Conservation (phyloP, 2,329 filamentous ascomycete species). For the Aspergillus sp. region DNA sequence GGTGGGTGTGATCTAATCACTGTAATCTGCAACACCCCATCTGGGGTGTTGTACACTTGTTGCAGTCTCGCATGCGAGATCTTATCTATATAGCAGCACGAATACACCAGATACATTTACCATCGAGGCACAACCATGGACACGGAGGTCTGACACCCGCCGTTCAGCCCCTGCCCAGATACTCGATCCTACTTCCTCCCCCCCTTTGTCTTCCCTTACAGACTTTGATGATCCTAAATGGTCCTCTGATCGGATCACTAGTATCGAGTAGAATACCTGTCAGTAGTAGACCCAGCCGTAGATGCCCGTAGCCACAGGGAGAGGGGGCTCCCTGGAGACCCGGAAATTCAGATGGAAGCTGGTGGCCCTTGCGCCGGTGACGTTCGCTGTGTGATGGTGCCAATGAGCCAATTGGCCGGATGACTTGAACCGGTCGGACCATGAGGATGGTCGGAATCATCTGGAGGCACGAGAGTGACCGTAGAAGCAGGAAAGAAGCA, state of each 20-base stretch:
- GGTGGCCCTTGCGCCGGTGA: background rate
- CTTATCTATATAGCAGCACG: background rate
- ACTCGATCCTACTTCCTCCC: background rate
- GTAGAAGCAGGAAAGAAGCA: background rate
- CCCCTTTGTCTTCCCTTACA: background rate
- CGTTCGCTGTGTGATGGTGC: background rate
- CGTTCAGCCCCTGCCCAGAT: background rate
- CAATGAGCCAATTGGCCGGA: background rate
- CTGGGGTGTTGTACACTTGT: background rate
- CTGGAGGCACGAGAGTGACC: background rate
- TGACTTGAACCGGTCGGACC: background rate
- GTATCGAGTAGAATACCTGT: background rate
- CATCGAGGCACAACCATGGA: background rate
- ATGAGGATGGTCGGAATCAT: background rate
- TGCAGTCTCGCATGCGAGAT: background rate
- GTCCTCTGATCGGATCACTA: background rate
- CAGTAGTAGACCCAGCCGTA: background rate
- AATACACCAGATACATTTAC: constrained; percentile 2
- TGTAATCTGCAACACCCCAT: background rate
- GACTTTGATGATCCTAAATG: background rate
- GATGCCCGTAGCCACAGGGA: background rate
- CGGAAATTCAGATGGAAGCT: background rate
- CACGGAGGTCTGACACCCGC: background rate
- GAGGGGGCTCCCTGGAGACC: background rate
- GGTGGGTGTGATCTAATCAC: background rate